These are phyloP conservation scores for Grosmannia serpens DNA, from an alignment of 2,329 filamentous ascomycete species.

Conservation along the genomic window DNA sequence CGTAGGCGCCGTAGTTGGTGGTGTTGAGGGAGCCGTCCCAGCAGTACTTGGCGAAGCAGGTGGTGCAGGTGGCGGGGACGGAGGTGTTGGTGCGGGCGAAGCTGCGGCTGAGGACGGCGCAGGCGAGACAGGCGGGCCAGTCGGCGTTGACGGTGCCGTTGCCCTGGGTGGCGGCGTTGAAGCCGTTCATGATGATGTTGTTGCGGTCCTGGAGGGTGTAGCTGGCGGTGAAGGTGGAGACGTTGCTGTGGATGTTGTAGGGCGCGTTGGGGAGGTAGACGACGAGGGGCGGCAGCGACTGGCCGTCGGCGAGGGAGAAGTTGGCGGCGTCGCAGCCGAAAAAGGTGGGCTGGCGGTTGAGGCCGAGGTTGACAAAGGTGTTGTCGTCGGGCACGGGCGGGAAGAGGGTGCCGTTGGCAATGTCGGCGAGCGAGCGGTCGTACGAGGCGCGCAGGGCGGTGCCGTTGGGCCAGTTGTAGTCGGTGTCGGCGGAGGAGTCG, in stretches of 20 bases:
- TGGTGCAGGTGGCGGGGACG: conserved; percentile 58
- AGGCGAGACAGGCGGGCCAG: conserved; percentile 80
- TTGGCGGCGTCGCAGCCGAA: conserved; percentile 44
- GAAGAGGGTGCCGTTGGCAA: conserved; percentile 44
- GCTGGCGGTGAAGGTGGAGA: conserved; percentile 59
- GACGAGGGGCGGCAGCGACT: conserved; percentile 18
- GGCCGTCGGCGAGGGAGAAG: conserved; percentile 15
- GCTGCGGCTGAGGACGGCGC: conserved; percentile 70
- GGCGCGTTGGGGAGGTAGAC: conserved; percentile 76
- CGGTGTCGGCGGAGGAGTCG: conserved; percentile 52
- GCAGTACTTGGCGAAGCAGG: conserved; percentile 77
- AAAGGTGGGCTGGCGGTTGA: conserved; percentile 50
- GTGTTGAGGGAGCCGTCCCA: conserved; percentile 65
- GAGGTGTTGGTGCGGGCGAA: conserved; percentile 57
- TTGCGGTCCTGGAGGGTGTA: conserved; percentile 60
- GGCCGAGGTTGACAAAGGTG: conserved; percentile 44
- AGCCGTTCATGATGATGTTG: conserved; percentile 76
- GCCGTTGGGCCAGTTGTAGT: conserved; percentile 47
- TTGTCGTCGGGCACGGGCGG: conserved; percentile 43
- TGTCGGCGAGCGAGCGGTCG: conserved; percentile 34
- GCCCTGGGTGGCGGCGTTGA: conserved; percentile 68
- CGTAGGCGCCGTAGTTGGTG: conserved; percentile 15
- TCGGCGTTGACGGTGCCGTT: conserved; percentile 63
- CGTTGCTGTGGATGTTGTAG: conserved; percentile 66
- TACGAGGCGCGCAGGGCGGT: conserved; percentile 47